Evolutionary conservation across 352 stramenopile genomes (phyloP).

Genomic region (Phytophthora melonis): DNA sequence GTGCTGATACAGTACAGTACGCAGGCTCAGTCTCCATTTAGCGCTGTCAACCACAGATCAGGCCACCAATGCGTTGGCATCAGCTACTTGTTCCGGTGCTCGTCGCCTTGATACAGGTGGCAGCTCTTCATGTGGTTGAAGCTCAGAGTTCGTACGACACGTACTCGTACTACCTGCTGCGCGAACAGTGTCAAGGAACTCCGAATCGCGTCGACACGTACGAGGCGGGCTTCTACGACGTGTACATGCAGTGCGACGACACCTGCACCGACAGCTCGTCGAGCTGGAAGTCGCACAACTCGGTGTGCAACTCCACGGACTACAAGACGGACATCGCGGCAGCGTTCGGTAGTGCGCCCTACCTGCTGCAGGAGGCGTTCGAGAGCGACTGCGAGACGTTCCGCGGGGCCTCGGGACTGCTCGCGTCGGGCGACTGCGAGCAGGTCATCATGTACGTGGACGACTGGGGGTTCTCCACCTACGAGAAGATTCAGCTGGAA

Average conservation of each 20-base stretch:
- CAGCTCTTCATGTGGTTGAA: background rate
- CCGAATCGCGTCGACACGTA: conserved; percentile 4
- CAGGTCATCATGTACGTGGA: conserved; percentile 9
- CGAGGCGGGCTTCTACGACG: background rate
- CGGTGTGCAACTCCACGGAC: background rate
- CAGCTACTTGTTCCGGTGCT: background rate
- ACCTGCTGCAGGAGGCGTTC: conserved; percentile 9
- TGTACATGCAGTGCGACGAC: background rate
- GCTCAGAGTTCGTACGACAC: background rate
- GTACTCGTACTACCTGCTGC: conserved; percentile 5
- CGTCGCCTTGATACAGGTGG: background rate
- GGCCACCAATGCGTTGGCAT: background rate
- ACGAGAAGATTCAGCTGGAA: background rate
- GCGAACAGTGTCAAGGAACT: conserved; percentile 2
- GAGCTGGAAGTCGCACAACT: conserved; percentile 6
- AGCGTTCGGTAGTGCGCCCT: background rate
- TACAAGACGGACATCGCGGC: background rate
- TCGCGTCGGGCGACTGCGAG: conserved; percentile 7
- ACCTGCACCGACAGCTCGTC: conserved; percentile 2
- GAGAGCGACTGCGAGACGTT: background rate
- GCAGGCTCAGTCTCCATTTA: background rate
- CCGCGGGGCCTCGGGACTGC: background rate
- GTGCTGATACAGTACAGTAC: background rate
- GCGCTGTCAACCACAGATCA: background rate
- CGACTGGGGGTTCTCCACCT: background rate